A percentile compares a stretch with the other conserved stretches of the same genome.
Conservation (phyloP, 78 protist species). For the Protostelium mycophagum region DNA sequence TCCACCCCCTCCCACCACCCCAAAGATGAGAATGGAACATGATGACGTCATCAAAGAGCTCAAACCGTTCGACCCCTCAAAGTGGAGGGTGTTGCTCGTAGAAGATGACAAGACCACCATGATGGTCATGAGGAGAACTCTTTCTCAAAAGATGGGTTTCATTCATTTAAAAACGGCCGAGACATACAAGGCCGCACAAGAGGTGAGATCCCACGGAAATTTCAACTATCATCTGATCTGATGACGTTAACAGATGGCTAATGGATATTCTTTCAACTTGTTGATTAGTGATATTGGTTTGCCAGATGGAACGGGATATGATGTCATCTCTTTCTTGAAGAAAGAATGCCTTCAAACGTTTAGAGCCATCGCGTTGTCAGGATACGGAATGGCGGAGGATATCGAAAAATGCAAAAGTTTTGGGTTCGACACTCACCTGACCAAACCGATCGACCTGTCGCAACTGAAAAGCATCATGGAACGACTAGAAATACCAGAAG, state of each 20-base stretch:
- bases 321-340: not conserved
- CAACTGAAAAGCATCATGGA: not conserved
- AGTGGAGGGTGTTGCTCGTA: not conserved
- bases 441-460: not conserved
- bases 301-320: not conserved
- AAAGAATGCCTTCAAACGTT: not conserved
- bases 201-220: not conserved
- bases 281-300: not conserved
- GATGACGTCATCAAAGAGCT: not conserved
- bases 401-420: not conserved
- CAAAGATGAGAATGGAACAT: not conserved
- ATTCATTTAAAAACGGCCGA: not conserved
- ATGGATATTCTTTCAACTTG: too few species aligned
- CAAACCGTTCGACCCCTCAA: not conserved
- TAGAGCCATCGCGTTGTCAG: not conserved
- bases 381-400: not conserved
- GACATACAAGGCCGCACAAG: not conserved
- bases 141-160: not conserved
- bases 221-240: not conserved
- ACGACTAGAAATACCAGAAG: too few species aligned
- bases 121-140: not conserved
- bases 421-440: not conserved
- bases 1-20: not conserved
- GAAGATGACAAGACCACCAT: not conserved
- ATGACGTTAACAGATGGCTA: not conserved